These are phyloP conservation scores for Heritiera littoralis DNA, from an alignment of 345 rosid genomes.

Conservation along the genomic window DNA sequence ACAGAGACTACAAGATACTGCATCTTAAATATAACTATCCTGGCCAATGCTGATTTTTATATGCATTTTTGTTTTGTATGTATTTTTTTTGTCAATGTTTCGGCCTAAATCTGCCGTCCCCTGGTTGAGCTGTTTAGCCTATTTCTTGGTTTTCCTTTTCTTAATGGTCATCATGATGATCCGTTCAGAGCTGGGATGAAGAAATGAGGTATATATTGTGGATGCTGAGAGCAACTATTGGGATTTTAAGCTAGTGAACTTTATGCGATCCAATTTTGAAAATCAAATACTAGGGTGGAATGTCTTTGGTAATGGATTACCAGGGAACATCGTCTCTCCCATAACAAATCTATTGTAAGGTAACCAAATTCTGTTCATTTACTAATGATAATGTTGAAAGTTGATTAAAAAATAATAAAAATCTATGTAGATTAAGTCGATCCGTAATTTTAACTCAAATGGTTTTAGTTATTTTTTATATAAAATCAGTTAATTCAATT, in stretches of 20 bases:
- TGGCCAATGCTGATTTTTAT: too few relatives aligned
- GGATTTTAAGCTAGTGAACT: conserved; percentile 11
- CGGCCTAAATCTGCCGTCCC: neutral
- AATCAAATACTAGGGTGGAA: conserved; percentile 17
- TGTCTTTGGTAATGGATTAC: neutral
- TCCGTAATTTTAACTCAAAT: too few relatives aligned
- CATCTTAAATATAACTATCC: too few relatives aligned
- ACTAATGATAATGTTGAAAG: too few relatives aligned
- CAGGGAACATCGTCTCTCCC: neutral
- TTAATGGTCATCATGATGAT: neutral
- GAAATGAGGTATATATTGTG: conserved; percentile 3
- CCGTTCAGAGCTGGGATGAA: conserved; percentile 22
- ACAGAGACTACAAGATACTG: too few relatives aligned
- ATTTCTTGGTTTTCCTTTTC: neutral
- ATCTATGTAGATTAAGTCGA: too few relatives aligned
- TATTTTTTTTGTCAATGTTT: neutral
- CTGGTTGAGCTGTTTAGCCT: neutral
- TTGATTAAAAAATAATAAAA: too few relatives aligned
- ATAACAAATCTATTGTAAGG: neutral
- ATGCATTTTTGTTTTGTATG: neutral
- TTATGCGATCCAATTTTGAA: neutral
- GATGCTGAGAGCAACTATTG: conserved; percentile 3
- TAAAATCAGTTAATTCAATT: too few relatives aligned
- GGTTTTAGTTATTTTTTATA: too few relatives aligned
- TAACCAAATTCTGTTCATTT: neutral